Evolutionary conservation across 148 eudicot species (phyloP).

Genomic region (Rhododendron molle): DNA sequence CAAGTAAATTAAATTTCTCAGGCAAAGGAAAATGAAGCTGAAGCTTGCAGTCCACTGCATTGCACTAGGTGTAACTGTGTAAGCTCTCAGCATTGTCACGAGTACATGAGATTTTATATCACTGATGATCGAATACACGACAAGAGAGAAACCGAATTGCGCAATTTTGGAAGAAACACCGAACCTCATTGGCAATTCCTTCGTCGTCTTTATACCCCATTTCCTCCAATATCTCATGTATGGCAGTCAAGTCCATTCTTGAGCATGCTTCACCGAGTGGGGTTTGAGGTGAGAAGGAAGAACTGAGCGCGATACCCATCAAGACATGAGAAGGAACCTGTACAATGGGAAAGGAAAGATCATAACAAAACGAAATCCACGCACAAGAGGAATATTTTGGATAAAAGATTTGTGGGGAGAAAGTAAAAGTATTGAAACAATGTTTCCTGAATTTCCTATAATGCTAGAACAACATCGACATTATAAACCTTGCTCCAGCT

Average conservation of each 20-base stretch:
- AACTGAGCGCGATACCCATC: conserved; percentile 48
- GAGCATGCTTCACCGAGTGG: conserved; percentile 59
- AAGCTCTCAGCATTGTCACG: background rate
- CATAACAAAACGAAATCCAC: background rate
- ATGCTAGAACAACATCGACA: background rate
- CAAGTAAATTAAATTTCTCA: background rate
- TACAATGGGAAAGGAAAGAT: background rate
- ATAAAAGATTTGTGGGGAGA: background rate
- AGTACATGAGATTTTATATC: background rate
- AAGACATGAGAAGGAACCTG: conserved; percentile 64
- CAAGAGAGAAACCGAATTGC: background rate
- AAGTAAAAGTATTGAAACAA: background rate
- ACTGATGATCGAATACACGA: background rate
- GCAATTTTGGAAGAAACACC: background rate
- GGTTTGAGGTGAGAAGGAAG: conserved; percentile 43
- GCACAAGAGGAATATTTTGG: background rate
- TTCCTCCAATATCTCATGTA: conserved; percentile 55
- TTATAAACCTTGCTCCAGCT: background rate
- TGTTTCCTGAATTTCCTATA: background rate
- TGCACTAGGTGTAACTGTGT: background rate
- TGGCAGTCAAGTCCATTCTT: conserved; percentile 61
- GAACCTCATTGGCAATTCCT: conserved; percentile 60
- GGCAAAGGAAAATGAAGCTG: background rate
- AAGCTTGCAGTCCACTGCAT: background rate
- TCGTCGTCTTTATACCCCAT: conserved; percentile 62